These are phyloP conservation scores for Salix purpurea DNA, from an alignment of 345 rosid species.

Conservation along the genomic window DNA sequence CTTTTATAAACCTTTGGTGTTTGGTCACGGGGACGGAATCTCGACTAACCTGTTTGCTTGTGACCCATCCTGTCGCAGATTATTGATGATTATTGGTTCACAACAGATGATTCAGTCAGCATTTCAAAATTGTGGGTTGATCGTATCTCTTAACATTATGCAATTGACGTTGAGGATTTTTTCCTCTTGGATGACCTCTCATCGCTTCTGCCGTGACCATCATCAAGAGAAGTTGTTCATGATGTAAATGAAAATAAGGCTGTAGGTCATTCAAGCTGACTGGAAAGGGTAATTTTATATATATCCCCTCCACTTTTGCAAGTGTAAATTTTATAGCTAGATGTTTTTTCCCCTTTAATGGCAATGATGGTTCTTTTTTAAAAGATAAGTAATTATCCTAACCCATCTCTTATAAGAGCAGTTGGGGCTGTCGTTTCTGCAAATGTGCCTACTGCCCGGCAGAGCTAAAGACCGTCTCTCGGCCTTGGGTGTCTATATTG, in stretches of 20 bases:
- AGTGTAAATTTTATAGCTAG: slow-evolving; percentile 8
- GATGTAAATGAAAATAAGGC: neutral
- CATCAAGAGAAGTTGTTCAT: neutral
- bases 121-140: slow-evolving; percentile 55
- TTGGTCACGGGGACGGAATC: neutral
- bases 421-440: too few species aligned
- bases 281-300: neutral
- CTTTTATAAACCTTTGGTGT: neutral
- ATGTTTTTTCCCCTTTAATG: neutral
- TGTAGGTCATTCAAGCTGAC: neutral
- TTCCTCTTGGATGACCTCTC: neutral
- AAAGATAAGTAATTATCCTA: neutral
- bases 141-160: neutral
- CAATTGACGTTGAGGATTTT: neutral
- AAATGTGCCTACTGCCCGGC: neutral
- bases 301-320: neutral
- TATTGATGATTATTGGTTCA: slow-evolving; percentile 70
- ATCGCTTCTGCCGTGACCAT: neutral
- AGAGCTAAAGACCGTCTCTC: neutral
- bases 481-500: neutral
- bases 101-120: slow-evolving; percentile 46
- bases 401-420: neutral
- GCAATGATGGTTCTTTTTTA: neutral
- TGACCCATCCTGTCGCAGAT: slow-evolving; percentile 32
- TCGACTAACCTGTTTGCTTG: neutral